A percentile compares a stretch with the other conserved stretches of the same genome.
Evolutionary conservation across 228 moss, liverwort and hornwort species (phyloP).

Genomic region (Sphagnum fallax): DNA sequence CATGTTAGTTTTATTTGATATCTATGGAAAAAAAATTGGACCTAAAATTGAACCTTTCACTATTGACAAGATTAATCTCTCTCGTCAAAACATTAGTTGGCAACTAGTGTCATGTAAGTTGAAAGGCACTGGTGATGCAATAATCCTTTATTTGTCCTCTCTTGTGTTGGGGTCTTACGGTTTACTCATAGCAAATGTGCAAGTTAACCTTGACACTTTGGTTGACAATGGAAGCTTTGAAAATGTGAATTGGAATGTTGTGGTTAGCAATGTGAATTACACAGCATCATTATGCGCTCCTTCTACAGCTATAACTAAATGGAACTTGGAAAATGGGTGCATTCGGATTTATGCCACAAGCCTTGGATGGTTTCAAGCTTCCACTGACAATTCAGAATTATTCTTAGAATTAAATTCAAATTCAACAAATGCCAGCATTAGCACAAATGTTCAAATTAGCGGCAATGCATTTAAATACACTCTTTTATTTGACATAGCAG

Average conservation of each 20-base stretch:
- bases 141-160: slow-evolving; percentile 52
- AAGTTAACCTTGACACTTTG: slow-evolving; percentile 34
- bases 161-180: slow-evolving; percentile 53
- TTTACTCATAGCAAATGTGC: slow-evolving; percentile 44
- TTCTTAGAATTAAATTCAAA: slow-evolving; percentile 43
- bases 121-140: slow-evolving; percentile 32
- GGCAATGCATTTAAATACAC: slow-evolving; percentile 10
- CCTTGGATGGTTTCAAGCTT: slow-evolving; percentile 8
- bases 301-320: slow-evolving; percentile 14
- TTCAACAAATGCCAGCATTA: slow-evolving; percentile 12
- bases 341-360: slow-evolving; percentile 12
- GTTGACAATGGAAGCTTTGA: slow-evolving; percentile 87
- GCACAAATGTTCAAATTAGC: not conserved
- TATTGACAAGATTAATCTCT: slow-evolving; percentile 10
- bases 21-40: slow-evolving; percentile 16
- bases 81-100: slow-evolving; percentile 30
- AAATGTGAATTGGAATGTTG: not conserved
- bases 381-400: slow-evolving; percentile 23
- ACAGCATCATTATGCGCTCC: slow-evolving; percentile 18
- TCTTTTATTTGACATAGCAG: slow-evolving; percentile 44
- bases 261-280: not conserved
- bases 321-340: slow-evolving; percentile 26
- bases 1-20: slow-evolving; percentile 16
- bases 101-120: slow-evolving; percentile 12
- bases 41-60: slow-evolving; percentile 10